Percentiles rank a stretch among this genome's conserved stretches.
phyloP scores from a whole-genome alignment of 768 basidiomycete genomes.

The Mycena floridula region DNA sequence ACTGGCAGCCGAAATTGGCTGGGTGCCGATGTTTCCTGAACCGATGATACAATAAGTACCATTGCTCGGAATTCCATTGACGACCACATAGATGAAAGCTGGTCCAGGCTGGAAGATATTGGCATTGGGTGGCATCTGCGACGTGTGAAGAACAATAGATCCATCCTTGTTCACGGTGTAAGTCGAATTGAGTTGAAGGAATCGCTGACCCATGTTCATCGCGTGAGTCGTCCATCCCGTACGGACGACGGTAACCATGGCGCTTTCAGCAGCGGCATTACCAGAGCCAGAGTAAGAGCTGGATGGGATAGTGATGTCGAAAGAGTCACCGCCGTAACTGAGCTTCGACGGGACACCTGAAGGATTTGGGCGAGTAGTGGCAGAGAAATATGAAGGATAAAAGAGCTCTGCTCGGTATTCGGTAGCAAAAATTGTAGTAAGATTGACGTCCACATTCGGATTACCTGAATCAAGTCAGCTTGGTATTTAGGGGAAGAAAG shows the following conservation, averaged over 20 bases:
- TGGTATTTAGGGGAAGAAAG: no score
- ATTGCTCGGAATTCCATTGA: slow-evolving; percentile 80
- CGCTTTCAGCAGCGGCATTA: slow-evolving; percentile 67
- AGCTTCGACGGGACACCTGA: slow-evolving; percentile 64
- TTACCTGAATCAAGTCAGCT: no score
- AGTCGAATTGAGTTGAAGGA: slow-evolving; percentile 77
- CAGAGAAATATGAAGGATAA: slow-evolving; percentile 85
- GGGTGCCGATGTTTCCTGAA: slow-evolving; percentile 65
- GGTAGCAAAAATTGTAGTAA: slow-evolving; percentile 57
- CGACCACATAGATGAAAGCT: slow-evolving; percentile 72
- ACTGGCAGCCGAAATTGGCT: slow-evolving; percentile 42
- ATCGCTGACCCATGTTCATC: slow-evolving; percentile 86
- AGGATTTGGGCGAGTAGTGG: slow-evolving; percentile 61
- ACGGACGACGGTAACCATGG: slow-evolving; percentile 72
- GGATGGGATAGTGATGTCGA: slow-evolving; percentile 68
- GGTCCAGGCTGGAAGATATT: slow-evolving; percentile 90
- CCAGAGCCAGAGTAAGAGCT: slow-evolving; percentile 60
- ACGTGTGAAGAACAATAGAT: slow-evolving; percentile 72
- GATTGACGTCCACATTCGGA: slow-evolving; percentile 81
- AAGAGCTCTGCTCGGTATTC: slow-evolving; percentile 82
- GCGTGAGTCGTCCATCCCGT: slow-evolving; percentile 81
- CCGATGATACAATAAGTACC: slow-evolving; percentile 77
- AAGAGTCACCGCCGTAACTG: slow-evolving; percentile 76
- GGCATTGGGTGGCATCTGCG: slow-evolving; percentile 79
- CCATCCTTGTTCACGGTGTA: slow-evolving; percentile 79